Base-by-base conservation (phyloP, 108 stramenopile species). In the Skeletonema marinoi region DNA sequence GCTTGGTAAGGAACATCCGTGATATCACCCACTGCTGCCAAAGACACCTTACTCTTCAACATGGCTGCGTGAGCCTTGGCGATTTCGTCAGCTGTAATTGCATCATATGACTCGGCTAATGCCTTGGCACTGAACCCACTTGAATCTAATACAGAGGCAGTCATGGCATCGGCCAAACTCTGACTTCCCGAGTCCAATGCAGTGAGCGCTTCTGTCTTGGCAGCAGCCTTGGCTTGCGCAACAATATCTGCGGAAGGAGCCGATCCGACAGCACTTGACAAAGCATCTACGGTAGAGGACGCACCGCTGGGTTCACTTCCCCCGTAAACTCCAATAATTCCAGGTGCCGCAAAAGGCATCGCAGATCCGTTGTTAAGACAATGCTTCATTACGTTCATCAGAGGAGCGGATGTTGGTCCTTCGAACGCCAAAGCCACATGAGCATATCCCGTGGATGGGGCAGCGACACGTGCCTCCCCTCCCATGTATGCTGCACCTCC, bases 21-120 rank as follows among this genome's bases (percentile, higher is more conserved):
- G 51, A 95, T 88, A 74, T 95, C 94, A 54, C 94, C 94, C 44
- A 95, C 92, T 38, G 94, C 92, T 38, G 92, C 94, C 59, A 95
- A 48, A 42, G 92, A 81, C 10, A 89, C 84, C 46, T 85, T 88
- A 17, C 82, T 83, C 78, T 95, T 93, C 33, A 90, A 72, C 81
- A 90, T 84, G 46, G 87, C 83, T 16, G 81, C 73, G 32, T 86
- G 66, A 32, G 94, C 92, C 31, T 69, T 77, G 33, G 56, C 77
- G 8, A 95, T 87, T 64, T 90, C 83, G 39, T 71, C 78, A 19
- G 80, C 86, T 21, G 89, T 78, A 31, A 95, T 83, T 14, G 78
- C 58, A 72, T 93, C 92, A 62, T 93, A 95, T 5, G 89, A 74
- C 3, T 80, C 84, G 33, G 85, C 89, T 58, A 92, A 61, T 32